Percentiles rank a stretch among this genome's conserved stretches.
Conservation (phyloP, 805 yeast genomes). For the Metschnikowia bowlesiae region DNA sequence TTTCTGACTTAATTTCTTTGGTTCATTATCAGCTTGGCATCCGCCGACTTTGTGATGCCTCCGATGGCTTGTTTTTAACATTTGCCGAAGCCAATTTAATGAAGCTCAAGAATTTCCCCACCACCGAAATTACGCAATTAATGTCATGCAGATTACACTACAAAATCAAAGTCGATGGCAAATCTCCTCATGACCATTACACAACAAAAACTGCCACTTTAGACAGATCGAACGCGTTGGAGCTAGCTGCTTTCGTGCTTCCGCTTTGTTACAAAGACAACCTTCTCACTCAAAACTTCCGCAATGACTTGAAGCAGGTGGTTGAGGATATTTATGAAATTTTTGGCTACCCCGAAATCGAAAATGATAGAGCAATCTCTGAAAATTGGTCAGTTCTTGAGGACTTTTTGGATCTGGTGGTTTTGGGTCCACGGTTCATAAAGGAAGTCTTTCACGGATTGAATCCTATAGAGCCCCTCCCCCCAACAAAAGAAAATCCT, state of each 20-base stretch:
- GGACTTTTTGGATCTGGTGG: constrained; percentile 42
- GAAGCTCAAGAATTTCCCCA: constrained; percentile 44
- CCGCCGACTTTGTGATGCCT: constrained; percentile 62
- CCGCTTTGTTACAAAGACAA: constrained; percentile 54
- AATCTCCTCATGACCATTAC: constrained; percentile 64
- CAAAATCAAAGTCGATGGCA: constrained; percentile 52
- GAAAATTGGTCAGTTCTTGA: constrained; percentile 45
- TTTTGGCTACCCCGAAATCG: constrained; percentile 59
- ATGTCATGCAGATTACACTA: constrained; percentile 76
- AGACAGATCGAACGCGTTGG: constrained; percentile 26
- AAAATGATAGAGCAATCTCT: constrained; percentile 37
- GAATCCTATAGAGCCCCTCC: constrained; percentile 23
- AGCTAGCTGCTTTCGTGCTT: constrained; percentile 47
- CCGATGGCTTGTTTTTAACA: constrained; percentile 57
- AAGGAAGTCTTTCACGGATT: constrained; percentile 52
- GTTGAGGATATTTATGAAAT: constrained; percentile 70
- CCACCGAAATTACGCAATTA: constrained; percentile 70
- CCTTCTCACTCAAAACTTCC: constrained; percentile 55
- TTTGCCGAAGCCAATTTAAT: constrained; percentile 54
- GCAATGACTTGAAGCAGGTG: constrained; percentile 67
- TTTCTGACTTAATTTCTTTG: constrained; percentile 40
- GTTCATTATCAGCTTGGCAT: constrained; percentile 74
- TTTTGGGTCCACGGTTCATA: constrained; percentile 42
- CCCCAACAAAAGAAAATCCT: constrained; percentile 21
- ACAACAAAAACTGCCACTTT: constrained; percentile 27